These are phyloP conservation scores for Eragrostis curvula DNA, from an alignment of 176 grass and related monocot species.

Conservation along the genomic window DNA sequence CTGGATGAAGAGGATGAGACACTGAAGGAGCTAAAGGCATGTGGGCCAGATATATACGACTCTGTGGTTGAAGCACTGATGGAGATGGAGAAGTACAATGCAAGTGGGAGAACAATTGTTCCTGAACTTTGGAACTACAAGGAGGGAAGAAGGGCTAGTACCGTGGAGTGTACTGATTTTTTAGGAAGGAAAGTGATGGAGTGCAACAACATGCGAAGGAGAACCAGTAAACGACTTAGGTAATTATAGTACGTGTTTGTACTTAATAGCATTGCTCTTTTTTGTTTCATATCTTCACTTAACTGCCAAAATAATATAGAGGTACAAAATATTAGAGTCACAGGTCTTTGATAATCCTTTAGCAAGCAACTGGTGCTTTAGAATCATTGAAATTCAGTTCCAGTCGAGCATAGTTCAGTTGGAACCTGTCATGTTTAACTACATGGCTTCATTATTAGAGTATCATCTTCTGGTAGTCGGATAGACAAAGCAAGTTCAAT, in stretches of 20 bases:
- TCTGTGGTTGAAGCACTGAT: background rate
- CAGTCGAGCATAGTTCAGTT: too few relatives aligned
- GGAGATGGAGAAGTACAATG: constrained; percentile 7
- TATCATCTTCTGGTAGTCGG: too few relatives aligned
- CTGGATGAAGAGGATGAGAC: background rate
- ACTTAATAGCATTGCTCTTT: too few relatives aligned
- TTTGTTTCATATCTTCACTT: too few relatives aligned
- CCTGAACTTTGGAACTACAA: constrained; percentile 24
- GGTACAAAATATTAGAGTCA: too few relatives aligned
- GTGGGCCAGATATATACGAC: background rate
- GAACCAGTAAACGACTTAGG: background rate
- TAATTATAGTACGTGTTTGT: background rate
- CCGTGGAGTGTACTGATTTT: constrained; percentile 8
- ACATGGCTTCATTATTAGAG: too few relatives aligned
- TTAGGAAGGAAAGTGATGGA: background rate
- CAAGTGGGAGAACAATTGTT: background rate
- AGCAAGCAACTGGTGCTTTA: too few relatives aligned
- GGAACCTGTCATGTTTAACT: too few relatives aligned
- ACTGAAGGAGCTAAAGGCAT: background rate
- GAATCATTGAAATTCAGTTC: too few relatives aligned
- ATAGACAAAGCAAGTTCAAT: too few relatives aligned
- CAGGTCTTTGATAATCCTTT: too few relatives aligned
- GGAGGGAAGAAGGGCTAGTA: constrained; percentile 8
- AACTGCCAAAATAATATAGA: too few relatives aligned
- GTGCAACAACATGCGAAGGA: background rate